Evolutionary conservation across 768 basidiomycete species (phyloP), one percentile per base, ranked within the genome.

Genomic region (Royoungia palumana): DNA sequence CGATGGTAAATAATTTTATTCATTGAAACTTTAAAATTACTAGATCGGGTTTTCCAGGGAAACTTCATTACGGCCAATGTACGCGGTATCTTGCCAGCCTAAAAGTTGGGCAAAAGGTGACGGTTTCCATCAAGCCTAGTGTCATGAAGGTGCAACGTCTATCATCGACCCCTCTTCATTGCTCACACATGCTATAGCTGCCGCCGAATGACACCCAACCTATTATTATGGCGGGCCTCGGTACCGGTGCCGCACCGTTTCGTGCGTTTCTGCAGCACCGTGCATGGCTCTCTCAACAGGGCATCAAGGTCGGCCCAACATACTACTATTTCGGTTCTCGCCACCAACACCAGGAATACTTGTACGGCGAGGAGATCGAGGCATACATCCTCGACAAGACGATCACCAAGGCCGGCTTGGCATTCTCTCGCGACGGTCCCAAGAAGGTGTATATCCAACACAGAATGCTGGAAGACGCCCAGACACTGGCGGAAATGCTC

Each of bases 241-340:
- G 96, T 41, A 99, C 96, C 4, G 96, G 95, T 47, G 96, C 94
- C 9, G 96, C 96, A 11, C 96, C 96, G 20, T 99, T 99, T 88
- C 91, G 96, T 49, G 96, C 96, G 7, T 99, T 98, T 80, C 82
- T 97, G 52, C 96, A 99, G 67, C 85, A 99, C 69, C 85, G 95
- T 49, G 93, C 92, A 7, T 82, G 77, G 79, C 85, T 94, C 48
- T 75, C 79, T 25, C 69, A 82, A 25, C 84, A 89, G 63, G 86
- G 87, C 22, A 72, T 85, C 55, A 76, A 87, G 43, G 82, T 96
- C 50, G 96, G 96, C 0, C 95, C 95, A 2, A 80, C 92, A 10
- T 86, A 97, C 66, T 98, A 99, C 75, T 99, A 99, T 77, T 99
- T 99, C 66, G 96, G 96, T 47, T 94, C 95, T 49, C 90, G 96